Evolutionary conservation across 345 rosid species (phyloP), one percentile per base, ranked within the genome.

Genomic region (Hypericum androsaemum): DNA sequence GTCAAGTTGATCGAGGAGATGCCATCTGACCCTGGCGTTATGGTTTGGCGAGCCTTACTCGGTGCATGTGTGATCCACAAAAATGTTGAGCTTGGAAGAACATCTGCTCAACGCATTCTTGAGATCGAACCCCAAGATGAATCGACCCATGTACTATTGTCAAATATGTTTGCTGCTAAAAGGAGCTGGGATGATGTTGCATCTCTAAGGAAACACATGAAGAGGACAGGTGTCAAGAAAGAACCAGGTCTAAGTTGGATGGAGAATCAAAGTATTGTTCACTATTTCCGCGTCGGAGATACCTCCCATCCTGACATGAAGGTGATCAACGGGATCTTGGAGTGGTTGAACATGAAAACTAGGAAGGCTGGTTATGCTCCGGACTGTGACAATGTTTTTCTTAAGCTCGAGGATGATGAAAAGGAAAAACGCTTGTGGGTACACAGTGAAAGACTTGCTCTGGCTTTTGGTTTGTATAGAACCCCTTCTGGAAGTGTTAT

Each of bases 181-280:
- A 72, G 76, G 67, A 74, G 67, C 43, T 85, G 98, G 96, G 64
- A 49, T 40, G 61, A 72, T 47, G 96, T 81, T 5, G 81, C 75
- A n/a, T 71, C 65, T 44, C 54, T 85, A 53, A 80, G 98, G 63
- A 80, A 71, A 56, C 72, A 51, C 60, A 92, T 88, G 96, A 80
- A 71, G 65, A 66, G 55, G 53, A 78, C 64, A 11, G 88, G 94
- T 54, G 71, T 92, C 13, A 88, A 73, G 68, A 88, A 92, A 71
- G 83, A 80, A 54, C 89, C 86, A 0, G 98, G 98, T 41, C 47
- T 92, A 62, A 92, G 96, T 71, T 92, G 96, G 98, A 56, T 83
- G 42, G 98, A 83, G 62, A 72, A 65, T 74, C 74, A 82, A 61
- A 89, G 96, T 4, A 58, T 56, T 2, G 75, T 72, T 61, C 71